Conservation (phyloP, 345 rosid species). For the Lepidium sativum region DNA sequence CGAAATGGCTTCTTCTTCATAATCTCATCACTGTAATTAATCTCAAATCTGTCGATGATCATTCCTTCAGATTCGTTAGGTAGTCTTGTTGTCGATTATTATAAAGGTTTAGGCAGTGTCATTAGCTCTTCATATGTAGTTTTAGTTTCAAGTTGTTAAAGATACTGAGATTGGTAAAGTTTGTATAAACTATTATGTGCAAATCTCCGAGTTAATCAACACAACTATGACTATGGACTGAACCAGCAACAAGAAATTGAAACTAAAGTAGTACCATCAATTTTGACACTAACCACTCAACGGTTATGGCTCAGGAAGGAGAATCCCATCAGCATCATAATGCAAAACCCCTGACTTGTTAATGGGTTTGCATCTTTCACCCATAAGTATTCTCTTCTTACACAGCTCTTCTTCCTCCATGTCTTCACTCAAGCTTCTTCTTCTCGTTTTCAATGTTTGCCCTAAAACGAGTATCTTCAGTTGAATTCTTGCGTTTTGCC, state of each 20-base stretch:
- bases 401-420: slow-evolving; percentile 35
- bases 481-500: background rate
- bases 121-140: slow-evolving; percentile 5
- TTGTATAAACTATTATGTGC: background rate
- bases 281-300: background rate
- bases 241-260: background rate
- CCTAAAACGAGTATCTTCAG: slow-evolving; percentile 18
- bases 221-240: background rate
- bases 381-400: slow-evolving; percentile 71
- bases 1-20: background rate
- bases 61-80: background rate
- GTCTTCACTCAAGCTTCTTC: background rate
- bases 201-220: background rate
- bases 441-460: slow-evolving; percentile 20
- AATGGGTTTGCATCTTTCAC: slow-evolving; percentile 52
- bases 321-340: slow-evolving; percentile 38
- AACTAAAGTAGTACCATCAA: background rate
- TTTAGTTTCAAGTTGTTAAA: background rate
- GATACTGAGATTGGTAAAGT: slow-evolving; percentile 1
- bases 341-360: slow-evolving; percentile 33
- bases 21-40: background rate
- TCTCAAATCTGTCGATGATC: background rate
- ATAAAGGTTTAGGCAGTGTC: background rate
- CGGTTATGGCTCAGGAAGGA: slow-evolving; percentile 35
- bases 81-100: background rate